These are phyloP conservation scores for Pleodorina starrii DNA, from an alignment of 139 green algal species.

Conservation along the genomic window DNA sequence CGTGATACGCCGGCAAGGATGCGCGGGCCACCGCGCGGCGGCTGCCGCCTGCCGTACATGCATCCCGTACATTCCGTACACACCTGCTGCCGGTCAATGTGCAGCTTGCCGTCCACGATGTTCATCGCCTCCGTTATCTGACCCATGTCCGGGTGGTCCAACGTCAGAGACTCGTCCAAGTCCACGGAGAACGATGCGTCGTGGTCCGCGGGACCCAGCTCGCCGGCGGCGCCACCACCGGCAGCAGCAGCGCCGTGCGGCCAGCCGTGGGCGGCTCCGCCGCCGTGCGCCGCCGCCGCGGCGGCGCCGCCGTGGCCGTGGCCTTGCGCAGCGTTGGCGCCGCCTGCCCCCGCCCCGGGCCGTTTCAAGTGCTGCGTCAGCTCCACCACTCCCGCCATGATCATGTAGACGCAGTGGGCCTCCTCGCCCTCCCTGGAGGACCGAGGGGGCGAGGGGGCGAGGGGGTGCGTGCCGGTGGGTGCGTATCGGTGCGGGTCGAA, in stretches of 20 bases:
- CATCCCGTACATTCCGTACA: not conserved
- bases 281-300: not conserved
- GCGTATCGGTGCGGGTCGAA: too few relatives aligned
- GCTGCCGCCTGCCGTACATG: too few relatives aligned
- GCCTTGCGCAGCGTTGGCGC: not conserved
- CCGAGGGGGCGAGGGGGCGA: not conserved
- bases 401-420: conserved; percentile 68
- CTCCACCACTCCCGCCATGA: conserved; percentile 74
- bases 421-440: conserved; percentile 58
- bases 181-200: conserved; percentile 67
- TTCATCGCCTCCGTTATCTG: conserved; percentile 39
- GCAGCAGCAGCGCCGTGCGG: not conserved
- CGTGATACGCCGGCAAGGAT: too few relatives aligned
- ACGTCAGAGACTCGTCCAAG: conserved; percentile 68
- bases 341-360: not conserved
- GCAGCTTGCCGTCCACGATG: conserved; percentile 62
- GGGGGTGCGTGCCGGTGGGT: too few relatives aligned
- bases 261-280: not conserved
- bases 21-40: too few relatives aligned
- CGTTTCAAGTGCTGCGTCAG: conserved; percentile 57
- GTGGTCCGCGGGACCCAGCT: not conserved
- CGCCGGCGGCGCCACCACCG: not conserved
- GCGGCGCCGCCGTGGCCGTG: not conserved
- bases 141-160: conserved; percentile 53
- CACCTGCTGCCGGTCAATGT: conserved; percentile 66